These are phyloP conservation scores for Phaeosphaeria sp. DNA, from an alignment of 2,329 filamentous ascomycete species.

Conservation along the genomic window DNA sequence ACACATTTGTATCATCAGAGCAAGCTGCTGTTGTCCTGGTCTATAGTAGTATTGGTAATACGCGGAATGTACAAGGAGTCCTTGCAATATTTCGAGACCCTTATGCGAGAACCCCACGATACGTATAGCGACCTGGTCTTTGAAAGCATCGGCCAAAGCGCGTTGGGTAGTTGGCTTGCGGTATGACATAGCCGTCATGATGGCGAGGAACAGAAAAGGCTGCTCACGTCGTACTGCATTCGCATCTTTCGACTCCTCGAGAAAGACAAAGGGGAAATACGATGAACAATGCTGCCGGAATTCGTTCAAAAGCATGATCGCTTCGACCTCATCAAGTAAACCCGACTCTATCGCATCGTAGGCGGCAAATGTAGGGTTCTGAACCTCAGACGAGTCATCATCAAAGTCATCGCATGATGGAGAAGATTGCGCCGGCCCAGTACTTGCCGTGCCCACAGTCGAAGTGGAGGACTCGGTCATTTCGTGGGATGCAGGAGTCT, in stretches of 20 bases:
- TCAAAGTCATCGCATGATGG: neutral
- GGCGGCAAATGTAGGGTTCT: neutral
- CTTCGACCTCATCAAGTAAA: constrained; percentile 8
- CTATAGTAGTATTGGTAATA: constrained; percentile 46
- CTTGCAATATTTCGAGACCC: constrained; percentile 50
- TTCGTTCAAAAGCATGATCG: constrained; percentile 14
- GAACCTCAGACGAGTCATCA: neutral
- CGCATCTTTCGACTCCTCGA: constrained; percentile 10
- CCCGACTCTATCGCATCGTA: constrained; percentile 27
- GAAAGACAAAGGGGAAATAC: constrained; percentile 33
- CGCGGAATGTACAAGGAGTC: constrained; percentile 44
- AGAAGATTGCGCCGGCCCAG: neutral
- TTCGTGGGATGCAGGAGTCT: constrained; percentile 4
- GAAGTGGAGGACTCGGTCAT: neutral
- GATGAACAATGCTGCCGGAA: constrained; percentile 16
- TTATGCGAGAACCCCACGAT: constrained; percentile 42
- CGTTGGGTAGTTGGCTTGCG: constrained; percentile 28
- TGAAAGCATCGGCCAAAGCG: constrained; percentile 34
- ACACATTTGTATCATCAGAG: constrained; percentile 44
- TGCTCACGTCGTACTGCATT: constrained; percentile 24
- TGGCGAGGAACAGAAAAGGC: constrained; percentile 45
- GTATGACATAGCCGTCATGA: constrained; percentile 37
- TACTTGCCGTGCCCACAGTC: neutral
- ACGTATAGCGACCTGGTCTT: constrained; percentile 32
- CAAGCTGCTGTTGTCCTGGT: constrained; percentile 40